Evolutionary conservation across 1,139 yeast genomes (phyloP).

Genomic region (Yamadazyma jaroonii): DNA sequence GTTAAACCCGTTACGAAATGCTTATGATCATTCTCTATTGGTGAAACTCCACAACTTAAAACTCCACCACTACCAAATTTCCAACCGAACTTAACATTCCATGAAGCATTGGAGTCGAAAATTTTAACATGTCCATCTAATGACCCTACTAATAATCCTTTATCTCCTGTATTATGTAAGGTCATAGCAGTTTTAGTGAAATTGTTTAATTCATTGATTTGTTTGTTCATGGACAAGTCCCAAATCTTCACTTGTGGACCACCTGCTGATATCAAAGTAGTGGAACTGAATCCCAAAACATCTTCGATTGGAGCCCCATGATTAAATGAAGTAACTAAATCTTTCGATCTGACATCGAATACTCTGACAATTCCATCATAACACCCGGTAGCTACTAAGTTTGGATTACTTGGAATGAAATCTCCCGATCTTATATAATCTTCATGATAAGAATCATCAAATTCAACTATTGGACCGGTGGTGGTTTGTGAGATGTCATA

Average conservation of each 20-base stretch:
- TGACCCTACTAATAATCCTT: conserved; percentile 87
- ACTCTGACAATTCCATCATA: conserved; percentile 85
- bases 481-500: conserved; percentile 84
- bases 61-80: conserved; percentile 89
- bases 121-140: conserved; percentile 96
- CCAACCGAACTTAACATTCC: conserved; percentile 97
- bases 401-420: conserved; percentile 72
- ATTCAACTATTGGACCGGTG: conserved; percentile 60
- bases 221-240: conserved; percentile 81
- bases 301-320: conserved; percentile 74
- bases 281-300: conserved; percentile 75
- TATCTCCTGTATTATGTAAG: conserved; percentile 64
- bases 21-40: conserved; percentile 58
- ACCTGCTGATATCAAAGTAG: conserved; percentile 80
- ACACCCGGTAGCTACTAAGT: conserved; percentile 86
- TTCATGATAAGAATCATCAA: conserved; percentile 63
- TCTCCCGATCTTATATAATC: conserved; percentile 87
- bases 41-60: conserved; percentile 84
- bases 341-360: conserved; percentile 77
- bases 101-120: conserved; percentile 72
- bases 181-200: conserved; percentile 94
- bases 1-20: conserved; percentile 95
- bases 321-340: conserved; percentile 32
- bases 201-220: conserved; percentile 63
- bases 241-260: conserved; percentile 87